Evolutionary conservation across 306 rosid species (phyloP), one percentile per base, ranked within the genome.

Genomic region (Prunus fruticosa): DNA sequence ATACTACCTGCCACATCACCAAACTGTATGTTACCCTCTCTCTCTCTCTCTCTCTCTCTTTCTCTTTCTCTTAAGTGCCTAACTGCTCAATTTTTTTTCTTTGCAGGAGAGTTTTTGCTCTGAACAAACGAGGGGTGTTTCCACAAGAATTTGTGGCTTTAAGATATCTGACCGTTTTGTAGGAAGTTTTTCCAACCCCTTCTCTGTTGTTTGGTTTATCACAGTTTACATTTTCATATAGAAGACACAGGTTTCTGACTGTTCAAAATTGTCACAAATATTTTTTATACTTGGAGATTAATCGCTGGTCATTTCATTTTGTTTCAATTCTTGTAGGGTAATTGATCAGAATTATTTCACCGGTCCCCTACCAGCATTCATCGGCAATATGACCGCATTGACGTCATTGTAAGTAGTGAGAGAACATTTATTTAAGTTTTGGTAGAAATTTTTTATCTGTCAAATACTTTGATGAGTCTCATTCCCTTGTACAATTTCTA

Each of bases 331-430:
- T 22, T 76, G 77, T 28, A 82, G 85, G 67, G 58, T 67, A 32
- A 77, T 82, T n/a, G 73, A 72, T 56, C 25, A 4, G 62, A 82
- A 82, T 73, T 77, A 43, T 65, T 81, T 81, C 72, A 52, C 64
- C 0, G 84, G 84, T 8, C 30, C 78, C 27, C 30, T 81, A 66
- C 80, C 80, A 30, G 45, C 69, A 22, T 76, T 71, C 58, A 51
- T 81, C 11, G 76, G 80, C 60, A 76, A 81, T 30, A 62, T 81
- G 50, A 3, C 84, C 14, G 64, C 41, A 5, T 53, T 81, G 62
- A 19, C 11, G 3, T 0, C 0, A 1, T 54, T 81, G 84, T 81
- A 71, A 81, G 84, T 64, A 30, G 41, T 46, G 7, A 19, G 25
- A 68, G 19, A 47, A 49, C 6, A 25, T 22, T 16, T 20, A n/a